Percentiles rank a stretch among this genome's conserved stretches.
Evolutionary conservation across 2,329 filamentous ascomycete species (phyloP).

Genomic region (Alternaria arborescens): DNA sequence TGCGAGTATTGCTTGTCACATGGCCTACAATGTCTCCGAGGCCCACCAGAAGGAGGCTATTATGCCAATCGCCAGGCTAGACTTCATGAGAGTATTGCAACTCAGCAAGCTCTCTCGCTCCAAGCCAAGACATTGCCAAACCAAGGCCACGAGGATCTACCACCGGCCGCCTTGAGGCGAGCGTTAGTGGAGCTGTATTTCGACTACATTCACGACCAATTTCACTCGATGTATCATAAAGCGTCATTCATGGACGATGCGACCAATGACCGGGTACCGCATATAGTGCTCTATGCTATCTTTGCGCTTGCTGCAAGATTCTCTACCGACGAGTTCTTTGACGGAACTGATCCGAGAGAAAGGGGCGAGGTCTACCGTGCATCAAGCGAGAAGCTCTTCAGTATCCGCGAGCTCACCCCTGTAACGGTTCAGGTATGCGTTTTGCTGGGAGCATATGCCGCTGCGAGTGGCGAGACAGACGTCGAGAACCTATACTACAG

Average conservation of each 20-base stretch:
- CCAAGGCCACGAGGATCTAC: conserved; percentile 18
- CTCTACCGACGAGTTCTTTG: conserved; percentile 24
- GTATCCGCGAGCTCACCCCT: conserved; percentile 27
- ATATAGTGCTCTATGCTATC: conserved; percentile 30
- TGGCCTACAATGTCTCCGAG: conserved; percentile 30
- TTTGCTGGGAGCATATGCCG: conserved; percentile 33
- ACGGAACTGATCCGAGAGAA: conserved; percentile 24
- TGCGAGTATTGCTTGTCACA: conserved; percentile 34
- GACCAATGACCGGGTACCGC: conserved; percentile 22
- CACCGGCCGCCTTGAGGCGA: conserved; percentile 24
- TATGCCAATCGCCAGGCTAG: conserved; percentile 33
- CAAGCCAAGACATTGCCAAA: conserved; percentile 14
- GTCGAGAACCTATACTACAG: conserved; percentile 37
- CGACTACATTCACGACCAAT: conserved; percentile 38
- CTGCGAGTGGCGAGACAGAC: conserved; percentile 34
- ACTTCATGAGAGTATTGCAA: conserved; percentile 17
- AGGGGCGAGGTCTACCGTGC: conserved; percentile 28
- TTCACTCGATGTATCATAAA: conserved; percentile 36
- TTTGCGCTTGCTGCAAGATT: conserved; percentile 34
- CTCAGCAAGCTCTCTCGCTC: conserved; percentile 6
- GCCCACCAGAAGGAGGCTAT: conserved; percentile 35
- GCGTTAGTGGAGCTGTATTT: conserved; percentile 33
- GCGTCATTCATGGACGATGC: conserved; percentile 31
- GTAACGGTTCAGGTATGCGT: conserved; percentile 32
- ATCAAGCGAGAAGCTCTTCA: conserved; percentile 29